Base-by-base conservation (phyloP, 2,329 filamentous ascomycete species). In the Botrytis hyacinthi region DNA sequence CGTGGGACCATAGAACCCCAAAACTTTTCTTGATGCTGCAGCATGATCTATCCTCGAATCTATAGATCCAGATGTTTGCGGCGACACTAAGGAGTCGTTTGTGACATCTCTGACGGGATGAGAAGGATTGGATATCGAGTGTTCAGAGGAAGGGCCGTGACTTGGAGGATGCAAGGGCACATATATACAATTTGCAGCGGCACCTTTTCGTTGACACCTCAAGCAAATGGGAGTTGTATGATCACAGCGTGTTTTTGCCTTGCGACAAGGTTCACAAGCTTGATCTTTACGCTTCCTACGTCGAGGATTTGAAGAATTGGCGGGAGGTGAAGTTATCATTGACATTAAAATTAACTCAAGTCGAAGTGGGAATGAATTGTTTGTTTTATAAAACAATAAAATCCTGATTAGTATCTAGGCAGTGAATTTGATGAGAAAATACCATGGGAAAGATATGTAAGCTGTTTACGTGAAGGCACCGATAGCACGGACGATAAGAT, bases 241-340 rank as follows among this genome's bases (percentile, higher is more conserved):
- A 57, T 60, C 67, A 35, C 51, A 70, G 10, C 67, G 51, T 16
- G 26, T 70, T 42, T 70, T 70, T 9, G 48, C 51, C 40, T 60
- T 70, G 1, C 67, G 48, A 42, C 67, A 70, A 16, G 51, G 67
- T 35, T 70, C 67, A 42, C 51, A 70, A 6, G 67, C 51, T 42
- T 70, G 51, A 59, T 70, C 67, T 60, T 59, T 70, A 42, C 67
- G 67, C 42, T 70, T 70, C 59, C 51, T 70, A 16, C 51, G 51
- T 35, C 67, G 67, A 46, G 67, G 51, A 3, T 26, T 37, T 35
- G 67, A 32, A 26, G 59, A 40, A 26, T 26, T 37, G 10, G 35
- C 14, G 35, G 20, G 32, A 61, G 35, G 18, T 37, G 59, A 61
- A n/a, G 59, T 61, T 61, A 22, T 26, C 32, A 37, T 61, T 40